Conservation (phyloP, 2,329 filamentous ascomycete species). For the Cordyceps fumosorosea region DNA sequence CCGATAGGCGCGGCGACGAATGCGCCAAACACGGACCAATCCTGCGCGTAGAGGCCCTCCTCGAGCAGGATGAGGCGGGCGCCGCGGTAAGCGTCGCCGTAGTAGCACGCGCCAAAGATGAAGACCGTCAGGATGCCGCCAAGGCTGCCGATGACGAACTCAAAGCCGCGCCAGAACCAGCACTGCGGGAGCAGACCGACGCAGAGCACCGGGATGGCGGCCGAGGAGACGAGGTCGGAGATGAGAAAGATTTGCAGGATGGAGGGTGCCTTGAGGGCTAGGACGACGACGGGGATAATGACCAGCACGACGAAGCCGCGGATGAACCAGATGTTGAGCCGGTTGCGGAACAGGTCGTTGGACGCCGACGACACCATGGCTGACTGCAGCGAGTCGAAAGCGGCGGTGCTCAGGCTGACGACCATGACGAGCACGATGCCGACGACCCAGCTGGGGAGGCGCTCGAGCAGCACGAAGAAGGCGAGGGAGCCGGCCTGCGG, state of each 20-base stretch:
- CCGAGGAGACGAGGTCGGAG: conserved; percentile 70
- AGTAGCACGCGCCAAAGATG: conserved; percentile 74
- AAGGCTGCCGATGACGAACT: conserved; percentile 70
- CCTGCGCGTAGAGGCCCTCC: conserved; percentile 65
- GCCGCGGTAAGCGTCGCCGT: conserved; percentile 56
- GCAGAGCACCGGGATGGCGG: conserved; percentile 66
- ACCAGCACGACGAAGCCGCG: conserved; percentile 61
- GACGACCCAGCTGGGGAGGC: conserved; percentile 73
- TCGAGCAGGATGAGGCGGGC: conserved; percentile 65
- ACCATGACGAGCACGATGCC: conserved; percentile 78
- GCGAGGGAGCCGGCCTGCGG: conserved; percentile 56
- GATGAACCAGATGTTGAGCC: conserved; percentile 68
- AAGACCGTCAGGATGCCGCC: conserved; percentile 76
- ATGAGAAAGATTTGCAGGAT: conserved; percentile 80
- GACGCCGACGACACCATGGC: conserved; percentile 81
- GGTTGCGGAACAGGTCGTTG: conserved; percentile 81
- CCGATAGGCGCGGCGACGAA: conserved; percentile 76
- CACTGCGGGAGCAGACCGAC: conserved; percentile 64
- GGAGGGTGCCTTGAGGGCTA: conserved; percentile 66
- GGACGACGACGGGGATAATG: conserved; percentile 67
- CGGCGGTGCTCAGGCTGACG: conserved; percentile 66
- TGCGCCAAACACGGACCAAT: conserved; percentile 78
- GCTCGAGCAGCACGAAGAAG: conserved; percentile 67
- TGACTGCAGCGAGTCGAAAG: conserved; percentile 75
- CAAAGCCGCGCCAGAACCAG: conserved; percentile 74